Evolutionary conservation across 176 grass and related monocot genomes (phyloP).

Genomic region (Thinopyrum elongatum): DNA sequence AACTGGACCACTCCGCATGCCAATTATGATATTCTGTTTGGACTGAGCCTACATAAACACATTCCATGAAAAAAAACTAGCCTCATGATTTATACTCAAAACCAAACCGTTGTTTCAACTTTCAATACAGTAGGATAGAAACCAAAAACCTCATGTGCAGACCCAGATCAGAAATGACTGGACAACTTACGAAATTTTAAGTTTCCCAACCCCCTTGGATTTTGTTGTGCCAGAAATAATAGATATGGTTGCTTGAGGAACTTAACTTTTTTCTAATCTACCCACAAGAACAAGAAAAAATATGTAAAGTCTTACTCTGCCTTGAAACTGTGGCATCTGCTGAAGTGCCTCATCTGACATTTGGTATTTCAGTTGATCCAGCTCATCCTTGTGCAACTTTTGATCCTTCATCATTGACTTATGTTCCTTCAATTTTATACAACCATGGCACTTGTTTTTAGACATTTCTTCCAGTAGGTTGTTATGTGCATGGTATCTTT

Average conservation of each 20-base stretch:
- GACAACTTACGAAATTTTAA: neutral
- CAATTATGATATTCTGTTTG: neutral
- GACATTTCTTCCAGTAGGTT: conserved; percentile 65
- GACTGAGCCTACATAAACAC: neutral
- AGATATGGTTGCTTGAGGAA: neutral
- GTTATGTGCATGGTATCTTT: conserved; percentile 64
- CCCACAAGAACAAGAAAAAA: neutral
- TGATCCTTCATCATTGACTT: conserved; percentile 68
- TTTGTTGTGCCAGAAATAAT: neutral
- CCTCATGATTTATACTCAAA: neutral
- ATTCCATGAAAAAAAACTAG: neutral
- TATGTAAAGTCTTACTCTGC: conserved; percentile 65
- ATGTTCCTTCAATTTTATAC: conserved; percentile 97
- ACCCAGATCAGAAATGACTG: conserved; percentile 3
- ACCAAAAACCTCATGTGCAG: neutral
- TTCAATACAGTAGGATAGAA: neutral
- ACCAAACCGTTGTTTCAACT: neutral
- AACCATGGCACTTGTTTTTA: conserved; percentile 92
- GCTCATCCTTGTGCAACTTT: conserved; percentile 67
- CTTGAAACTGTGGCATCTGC: conserved; percentile 99
- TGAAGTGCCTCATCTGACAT: conserved; percentile 98
- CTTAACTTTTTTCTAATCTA: neutral
- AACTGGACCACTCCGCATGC: neutral
- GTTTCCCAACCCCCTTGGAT: neutral
- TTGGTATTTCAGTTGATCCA: conserved; percentile 78